A percentile compares a stretch with the other conserved stretches of the same genome.
These are phyloP conservation scores for Lachancea waltii DNA, from an alignment of 805 yeast genomes.

Conservation along the genomic window DNA sequence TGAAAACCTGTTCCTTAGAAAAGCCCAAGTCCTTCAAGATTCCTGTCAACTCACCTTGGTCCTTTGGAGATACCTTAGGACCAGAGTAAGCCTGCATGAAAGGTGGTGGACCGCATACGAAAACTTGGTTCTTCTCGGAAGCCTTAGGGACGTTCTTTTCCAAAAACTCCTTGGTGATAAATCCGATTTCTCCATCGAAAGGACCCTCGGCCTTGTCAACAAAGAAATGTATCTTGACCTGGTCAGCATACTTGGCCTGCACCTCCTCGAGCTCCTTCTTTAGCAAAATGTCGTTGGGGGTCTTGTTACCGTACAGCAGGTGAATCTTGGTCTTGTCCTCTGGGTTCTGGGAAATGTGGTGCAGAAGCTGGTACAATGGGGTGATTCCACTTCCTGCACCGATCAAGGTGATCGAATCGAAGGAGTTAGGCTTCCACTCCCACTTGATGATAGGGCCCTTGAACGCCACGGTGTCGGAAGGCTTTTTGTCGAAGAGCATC, in stretches of 20 bases:
- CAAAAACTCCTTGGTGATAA: constrained; percentile 70
- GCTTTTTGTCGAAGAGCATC: constrained; percentile 64
- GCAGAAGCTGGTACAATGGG: constrained; percentile 84
- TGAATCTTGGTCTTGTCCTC: constrained; percentile 83
- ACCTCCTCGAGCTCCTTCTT: constrained; percentile 64
- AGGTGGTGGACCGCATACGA: constrained; percentile 94
- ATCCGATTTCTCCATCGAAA: constrained; percentile 62
- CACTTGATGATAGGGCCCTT: constrained; percentile 93
- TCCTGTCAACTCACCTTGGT: constrained; percentile 93
- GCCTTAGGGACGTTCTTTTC: constrained; percentile 57
- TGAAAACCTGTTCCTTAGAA: constrained; percentile 80
- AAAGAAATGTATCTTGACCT: constrained; percentile 71
- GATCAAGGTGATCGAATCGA: constrained; percentile 67
- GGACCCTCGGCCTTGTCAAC: constrained; percentile 52
- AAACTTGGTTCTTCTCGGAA: constrained; percentile 61
- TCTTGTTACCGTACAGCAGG: constrained; percentile 71
- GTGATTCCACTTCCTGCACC: constrained; percentile 98
- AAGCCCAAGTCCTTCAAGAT: constrained; percentile 82
- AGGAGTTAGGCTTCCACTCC: constrained; percentile 84
- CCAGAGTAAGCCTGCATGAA: constrained; percentile 87
- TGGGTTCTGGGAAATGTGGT: constrained; percentile 70
- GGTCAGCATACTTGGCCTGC: constrained; percentile 58
- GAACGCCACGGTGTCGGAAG: constrained; percentile 76
- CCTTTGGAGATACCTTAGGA: constrained; percentile 71
- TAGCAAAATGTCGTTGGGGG: constrained; percentile 75